phyloP scores from a whole-genome alignment of 2,329 filamentous ascomycete species.

The Cylindrodendrum hubeiense region DNA sequence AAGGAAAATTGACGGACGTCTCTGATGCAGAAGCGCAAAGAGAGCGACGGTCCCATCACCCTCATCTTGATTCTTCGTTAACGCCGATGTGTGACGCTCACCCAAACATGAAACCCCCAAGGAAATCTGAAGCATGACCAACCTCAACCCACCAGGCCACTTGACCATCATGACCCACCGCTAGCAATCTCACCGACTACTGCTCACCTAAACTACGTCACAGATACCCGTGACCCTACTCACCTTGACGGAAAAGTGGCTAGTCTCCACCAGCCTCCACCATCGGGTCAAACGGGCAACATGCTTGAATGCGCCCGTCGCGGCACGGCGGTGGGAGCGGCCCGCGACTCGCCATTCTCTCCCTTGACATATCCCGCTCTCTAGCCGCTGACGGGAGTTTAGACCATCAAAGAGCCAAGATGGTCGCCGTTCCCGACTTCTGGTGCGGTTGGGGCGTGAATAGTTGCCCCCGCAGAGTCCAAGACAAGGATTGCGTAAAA shows the following conservation, averaged over 20 bases:
- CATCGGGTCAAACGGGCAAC: conserved; percentile 6
- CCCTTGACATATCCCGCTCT: conserved; percentile 12
- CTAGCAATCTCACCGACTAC: background rate
- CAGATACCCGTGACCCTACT: conserved; percentile 25
- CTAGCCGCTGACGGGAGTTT: conserved; percentile 16
- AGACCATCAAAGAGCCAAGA: conserved; percentile 10
- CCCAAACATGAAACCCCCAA: background rate
- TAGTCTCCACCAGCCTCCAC: conserved; percentile 2
- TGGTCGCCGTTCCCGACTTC: background rate
- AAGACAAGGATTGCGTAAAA: background rate
- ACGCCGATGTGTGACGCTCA: background rate
- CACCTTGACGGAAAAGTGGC: conserved; percentile 6
- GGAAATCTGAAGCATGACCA: background rate
- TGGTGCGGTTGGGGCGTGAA: conserved; percentile 3
- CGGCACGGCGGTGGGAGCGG: conserved; percentile 22
- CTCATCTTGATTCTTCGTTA: background rate
- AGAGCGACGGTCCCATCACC: background rate
- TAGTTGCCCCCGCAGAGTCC: background rate
- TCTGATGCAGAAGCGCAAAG: background rate
- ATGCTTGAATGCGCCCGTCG: conserved; percentile 10
- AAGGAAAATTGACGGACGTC: background rate
- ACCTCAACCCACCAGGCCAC: background rate
- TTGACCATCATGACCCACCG: conserved; percentile 2
- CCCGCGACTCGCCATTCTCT: conserved; percentile 5
- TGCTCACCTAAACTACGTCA: conserved; percentile 17